phyloP scores from a whole-genome alignment of 2,329 filamentous ascomycete species.

The Colletotrichum sp. region DNA sequence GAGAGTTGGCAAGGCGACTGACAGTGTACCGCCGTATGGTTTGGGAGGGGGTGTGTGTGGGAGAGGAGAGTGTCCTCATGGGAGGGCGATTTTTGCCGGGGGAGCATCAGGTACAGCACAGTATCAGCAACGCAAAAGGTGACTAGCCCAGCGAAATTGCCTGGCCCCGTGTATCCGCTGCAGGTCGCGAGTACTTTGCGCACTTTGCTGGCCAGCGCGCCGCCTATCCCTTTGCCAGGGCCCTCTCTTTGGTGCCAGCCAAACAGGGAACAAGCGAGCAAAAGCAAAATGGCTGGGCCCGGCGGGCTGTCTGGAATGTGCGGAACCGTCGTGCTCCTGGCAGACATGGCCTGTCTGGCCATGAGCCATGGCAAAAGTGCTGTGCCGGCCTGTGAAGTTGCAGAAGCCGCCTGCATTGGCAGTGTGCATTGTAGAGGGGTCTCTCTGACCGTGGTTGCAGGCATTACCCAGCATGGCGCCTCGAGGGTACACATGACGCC shows the following conservation, averaged over 20 bases:
- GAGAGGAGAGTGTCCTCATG: constrained; percentile 3
- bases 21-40: constrained; percentile 2
- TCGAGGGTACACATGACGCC: constrained; percentile 3
- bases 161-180: constrained; percentile 16
- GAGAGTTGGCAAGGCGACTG: constrained; percentile 21
- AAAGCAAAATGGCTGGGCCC: constrained; percentile 21
- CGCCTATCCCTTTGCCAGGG: constrained; percentile 6
- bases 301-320: constrained; percentile 14
- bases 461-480: constrained; percentile 9
- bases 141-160: constrained; percentile 15
- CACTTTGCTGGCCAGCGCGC: constrained; percentile 13
- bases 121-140: constrained; percentile 13
- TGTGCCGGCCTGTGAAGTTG: constrained; percentile 4
- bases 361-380: neutral
- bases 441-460: constrained; percentile 4
- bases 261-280: constrained; percentile 20
- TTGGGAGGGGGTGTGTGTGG: constrained; percentile 18
- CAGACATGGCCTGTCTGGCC: neutral
- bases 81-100: constrained; percentile 12
- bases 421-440: neutral
- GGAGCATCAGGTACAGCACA: constrained; percentile 21
- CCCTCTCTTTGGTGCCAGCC: neutral
- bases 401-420: constrained; percentile 13
- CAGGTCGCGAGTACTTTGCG: constrained; percentile 19
- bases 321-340: constrained; percentile 12